Percentiles rank a stretch among this genome's conserved stretches.
Evolutionary conservation across 208 protist genomes (phyloP).

Genomic region (Zelonia costaricensis): DNA sequence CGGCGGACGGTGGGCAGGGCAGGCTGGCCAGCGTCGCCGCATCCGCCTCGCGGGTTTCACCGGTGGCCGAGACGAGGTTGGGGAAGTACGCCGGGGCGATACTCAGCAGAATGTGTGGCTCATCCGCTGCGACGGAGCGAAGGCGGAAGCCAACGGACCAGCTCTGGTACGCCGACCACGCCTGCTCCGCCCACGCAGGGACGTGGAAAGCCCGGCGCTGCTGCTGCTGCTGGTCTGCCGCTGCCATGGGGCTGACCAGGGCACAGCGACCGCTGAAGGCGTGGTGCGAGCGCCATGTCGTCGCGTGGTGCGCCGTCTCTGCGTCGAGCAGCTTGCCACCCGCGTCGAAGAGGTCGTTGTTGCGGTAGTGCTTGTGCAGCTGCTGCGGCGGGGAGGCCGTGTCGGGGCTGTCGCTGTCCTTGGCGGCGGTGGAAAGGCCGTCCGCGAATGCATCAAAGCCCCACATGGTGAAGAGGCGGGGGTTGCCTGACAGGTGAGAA

Average conservation of each 20-base stretch:
- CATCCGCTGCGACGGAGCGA: conserved; percentile 23
- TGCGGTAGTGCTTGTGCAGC: conserved; percentile 29
- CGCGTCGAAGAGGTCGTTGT: conserved; percentile 37
- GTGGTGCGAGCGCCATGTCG: conserved; percentile 75
- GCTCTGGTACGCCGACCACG: conserved; percentile 35
- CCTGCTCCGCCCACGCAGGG: conserved; percentile 17
- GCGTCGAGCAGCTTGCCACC: conserved; percentile 33
- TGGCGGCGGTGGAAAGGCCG: conserved; percentile 16
- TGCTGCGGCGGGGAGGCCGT: conserved; percentile 21
- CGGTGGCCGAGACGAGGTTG: conserved; percentile 21
- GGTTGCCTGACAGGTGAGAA: not conserved
- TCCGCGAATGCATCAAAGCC: conserved; percentile 45
- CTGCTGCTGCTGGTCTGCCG: not conserved
- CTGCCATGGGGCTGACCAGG: not conserved
- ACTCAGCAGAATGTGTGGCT: conserved; percentile 69
- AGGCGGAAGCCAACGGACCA: conserved; percentile 58
- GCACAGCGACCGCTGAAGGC: conserved; percentile 75
- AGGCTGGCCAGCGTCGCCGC: conserved; percentile 16
- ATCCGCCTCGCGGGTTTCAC: conserved; percentile 8
- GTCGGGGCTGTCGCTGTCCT: no score
- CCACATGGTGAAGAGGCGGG: conserved; percentile 22
- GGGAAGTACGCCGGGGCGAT: conserved; percentile 70
- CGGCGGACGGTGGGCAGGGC: conserved; percentile 18
- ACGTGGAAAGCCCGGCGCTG: not conserved
- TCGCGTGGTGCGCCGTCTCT: conserved; percentile 21